Evolutionary conservation across 176 grass and related monocot genomes (phyloP).

Genomic region (Ananas comosus): DNA sequence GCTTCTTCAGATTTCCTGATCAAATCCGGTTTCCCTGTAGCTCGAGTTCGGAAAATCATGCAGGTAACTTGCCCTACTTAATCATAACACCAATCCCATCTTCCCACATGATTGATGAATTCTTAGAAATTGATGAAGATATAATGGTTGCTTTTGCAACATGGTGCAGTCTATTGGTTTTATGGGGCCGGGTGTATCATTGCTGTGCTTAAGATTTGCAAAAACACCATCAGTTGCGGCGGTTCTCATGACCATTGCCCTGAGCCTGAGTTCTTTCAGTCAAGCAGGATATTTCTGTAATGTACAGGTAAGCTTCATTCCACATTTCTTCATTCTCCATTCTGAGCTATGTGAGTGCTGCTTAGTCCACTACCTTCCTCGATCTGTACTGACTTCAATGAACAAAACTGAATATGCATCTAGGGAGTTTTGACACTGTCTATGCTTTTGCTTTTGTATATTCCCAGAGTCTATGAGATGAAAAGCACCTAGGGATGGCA

Average conservation of each 20-base stretch:
- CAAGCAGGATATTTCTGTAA: constrained; percentile 94
- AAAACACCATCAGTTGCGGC: constrained; percentile 57
- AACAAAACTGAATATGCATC: constrained; percentile 4
- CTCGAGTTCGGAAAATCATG: constrained; percentile 66
- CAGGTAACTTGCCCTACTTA: constrained; percentile 37
- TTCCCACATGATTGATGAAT: neutral
- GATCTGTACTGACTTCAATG: neutral
- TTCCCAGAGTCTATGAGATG: too few relatives aligned
- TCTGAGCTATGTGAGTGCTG: neutral
- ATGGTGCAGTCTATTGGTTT: constrained; percentile 85
- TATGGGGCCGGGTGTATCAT: constrained; percentile 54
- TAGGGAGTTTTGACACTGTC: too few relatives aligned
- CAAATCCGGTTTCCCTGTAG: constrained; percentile 49
- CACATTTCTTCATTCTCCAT: constrained; percentile 9
- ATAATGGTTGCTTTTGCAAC: constrained; percentile 10
- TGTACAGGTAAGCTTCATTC: constrained; percentile 52
- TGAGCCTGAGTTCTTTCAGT: constrained; percentile 85
- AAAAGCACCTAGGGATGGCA: too few relatives aligned
- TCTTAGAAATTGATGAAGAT: neutral
- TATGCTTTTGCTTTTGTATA: too few relatives aligned
- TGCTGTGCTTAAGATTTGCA: constrained; percentile 72
- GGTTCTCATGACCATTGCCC: constrained; percentile 63
- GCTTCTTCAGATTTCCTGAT: constrained; percentile 79
- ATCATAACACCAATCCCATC: too few relatives aligned
- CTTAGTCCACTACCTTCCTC: neutral